These are phyloP conservation scores for Sporothrix sp. DNA, from an alignment of 2,329 filamentous ascomycete species.

Conservation along the genomic window DNA sequence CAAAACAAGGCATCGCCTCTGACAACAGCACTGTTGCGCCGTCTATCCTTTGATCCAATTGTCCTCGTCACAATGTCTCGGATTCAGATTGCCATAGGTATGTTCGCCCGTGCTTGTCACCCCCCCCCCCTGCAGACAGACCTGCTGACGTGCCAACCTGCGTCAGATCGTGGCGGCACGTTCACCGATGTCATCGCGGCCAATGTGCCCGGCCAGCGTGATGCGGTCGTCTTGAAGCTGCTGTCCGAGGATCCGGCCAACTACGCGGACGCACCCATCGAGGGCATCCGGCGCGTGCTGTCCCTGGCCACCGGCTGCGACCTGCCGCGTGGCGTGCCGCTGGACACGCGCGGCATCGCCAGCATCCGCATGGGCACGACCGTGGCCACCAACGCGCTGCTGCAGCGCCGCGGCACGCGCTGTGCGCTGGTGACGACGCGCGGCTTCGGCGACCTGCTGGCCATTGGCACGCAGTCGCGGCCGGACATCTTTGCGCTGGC, in stretches of 20 bases:
- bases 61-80: no score
- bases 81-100: no score
- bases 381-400: slow-evolving; percentile 81
- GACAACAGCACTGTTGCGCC: no score
- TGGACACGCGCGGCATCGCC: slow-evolving; percentile 22
- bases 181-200: slow-evolving; percentile 19
- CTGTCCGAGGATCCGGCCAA: slow-evolving; percentile 59
- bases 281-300: slow-evolving; percentile 50
- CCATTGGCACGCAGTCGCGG: slow-evolving; percentile 82
- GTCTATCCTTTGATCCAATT: no score
- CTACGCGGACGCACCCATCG: slow-evolving; percentile 59
- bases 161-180: slow-evolving; percentile 14
- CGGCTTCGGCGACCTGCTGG: slow-evolving; percentile 78
- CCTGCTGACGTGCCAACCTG: no score
- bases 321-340: slow-evolving; percentile 49
- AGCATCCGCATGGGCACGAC: slow-evolving; percentile 76
- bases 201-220: slow-evolving; percentile 25
- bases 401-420: slow-evolving; percentile 82
- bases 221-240: slow-evolving; percentile 45
- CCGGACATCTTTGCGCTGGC: slow-evolving; percentile 86
- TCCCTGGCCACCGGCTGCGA: slow-evolving; percentile 34
- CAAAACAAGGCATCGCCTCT: no score
- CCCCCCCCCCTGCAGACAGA: no score
- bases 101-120: no score
- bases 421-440: slow-evolving; percentile 83